These are phyloP conservation scores for Cercospora zeina DNA, from an alignment of 2,329 filamentous ascomycete species.

Conservation along the genomic window DNA sequence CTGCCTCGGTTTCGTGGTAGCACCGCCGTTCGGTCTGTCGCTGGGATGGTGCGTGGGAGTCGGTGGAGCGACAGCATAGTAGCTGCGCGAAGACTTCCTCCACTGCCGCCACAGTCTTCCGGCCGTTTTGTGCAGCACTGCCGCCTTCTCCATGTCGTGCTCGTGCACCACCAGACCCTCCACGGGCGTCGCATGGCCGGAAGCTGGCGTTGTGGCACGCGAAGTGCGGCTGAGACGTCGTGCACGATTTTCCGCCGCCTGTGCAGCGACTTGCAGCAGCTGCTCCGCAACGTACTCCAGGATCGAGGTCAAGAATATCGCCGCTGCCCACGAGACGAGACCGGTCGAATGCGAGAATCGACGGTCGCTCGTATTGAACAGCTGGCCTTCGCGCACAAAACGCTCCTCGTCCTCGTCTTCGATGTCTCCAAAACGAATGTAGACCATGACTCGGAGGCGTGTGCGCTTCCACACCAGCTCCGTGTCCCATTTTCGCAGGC, in stretches of 20 bases:
- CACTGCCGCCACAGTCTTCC: constrained; percentile 91
- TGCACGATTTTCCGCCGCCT: constrained; percentile 72
- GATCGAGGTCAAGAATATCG: constrained; percentile 94
- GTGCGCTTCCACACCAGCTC: constrained; percentile 93
- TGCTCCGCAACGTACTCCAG: constrained; percentile 93
- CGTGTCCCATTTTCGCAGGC: constrained; percentile 72
- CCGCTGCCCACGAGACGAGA: constrained; percentile 80
- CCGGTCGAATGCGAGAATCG: constrained; percentile 52
- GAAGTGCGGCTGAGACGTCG: constrained; percentile 43
- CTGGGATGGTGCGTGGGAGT: constrained; percentile 20
- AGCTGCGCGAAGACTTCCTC: constrained; percentile 76
- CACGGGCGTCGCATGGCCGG: constrained; percentile 26
- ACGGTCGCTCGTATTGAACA: constrained; percentile 61
- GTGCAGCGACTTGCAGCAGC: constrained; percentile 79
- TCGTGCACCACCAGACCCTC: constrained; percentile 65
- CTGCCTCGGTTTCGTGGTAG: constrained; percentile 25
- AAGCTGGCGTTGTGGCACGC: constrained; percentile 27
- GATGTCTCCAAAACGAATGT: constrained; percentile 92
- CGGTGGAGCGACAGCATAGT: constrained; percentile 19
- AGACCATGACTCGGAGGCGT: constrained; percentile 93
- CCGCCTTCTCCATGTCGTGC: constrained; percentile 87
- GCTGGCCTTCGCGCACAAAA: constrained; percentile 76
- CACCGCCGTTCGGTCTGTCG: constrained; percentile 19
- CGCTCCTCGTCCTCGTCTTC: constrained; percentile 97
- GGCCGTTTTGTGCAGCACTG: constrained; percentile 75